phyloP scores from a whole-genome alignment of 495 filamentous ascomycete genomes.

The Neurospora sp. region DNA sequence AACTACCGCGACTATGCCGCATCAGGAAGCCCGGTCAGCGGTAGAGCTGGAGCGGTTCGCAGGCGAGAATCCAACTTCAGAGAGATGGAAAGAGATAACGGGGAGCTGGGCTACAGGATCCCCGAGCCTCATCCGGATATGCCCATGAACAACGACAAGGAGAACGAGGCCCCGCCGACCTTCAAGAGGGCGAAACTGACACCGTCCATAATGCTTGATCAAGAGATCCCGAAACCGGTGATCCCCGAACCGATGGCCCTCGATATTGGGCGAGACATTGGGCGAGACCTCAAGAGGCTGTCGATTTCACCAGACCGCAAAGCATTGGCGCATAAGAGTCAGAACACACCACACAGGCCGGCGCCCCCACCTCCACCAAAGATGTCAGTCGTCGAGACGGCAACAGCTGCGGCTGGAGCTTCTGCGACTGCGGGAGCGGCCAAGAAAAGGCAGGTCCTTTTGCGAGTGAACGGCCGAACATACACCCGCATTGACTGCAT shows the following conservation, averaged over 20 bases:
- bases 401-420: slow-evolving; percentile 74
- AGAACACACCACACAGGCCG: slow-evolving; percentile 75
- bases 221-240: slow-evolving; percentile 49
- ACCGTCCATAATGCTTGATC: slow-evolving; percentile 44
- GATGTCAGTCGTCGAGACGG: slow-evolving; percentile 89
- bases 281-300: slow-evolving; percentile 9
- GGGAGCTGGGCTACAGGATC: slow-evolving; percentile 47
- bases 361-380: slow-evolving; percentile 82
- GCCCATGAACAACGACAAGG: slow-evolving; percentile 59
- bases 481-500: slow-evolving; percentile 85
- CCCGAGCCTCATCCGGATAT: slow-evolving; percentile 47
- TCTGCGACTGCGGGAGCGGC: slow-evolving; percentile 57
- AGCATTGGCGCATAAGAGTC: slow-evolving; percentile 59
- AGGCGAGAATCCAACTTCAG: slow-evolving; percentile 16
- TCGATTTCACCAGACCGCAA: slow-evolving; percentile 50
- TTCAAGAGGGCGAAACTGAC: slow-evolving; percentile 45
- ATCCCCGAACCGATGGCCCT: slow-evolving; percentile 22
- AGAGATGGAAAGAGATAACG: slow-evolving; percentile 5
- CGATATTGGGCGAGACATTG: slow-evolving; percentile 14
- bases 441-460: slow-evolving; percentile 63
- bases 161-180: slow-evolving; percentile 69
- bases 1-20: slow-evolving; percentile 28
- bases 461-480: slow-evolving; percentile 81
- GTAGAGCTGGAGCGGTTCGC: slow-evolving; percentile 24
- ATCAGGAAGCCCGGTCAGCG: slow-evolving; percentile 37